A percentile compares a stretch with the other conserved stretches of the same genome.
These are phyloP conservation scores for Chytridium lagenaria DNA, from an alignment of 371 early-diverging fungal species.

Conservation along the genomic window DNA sequence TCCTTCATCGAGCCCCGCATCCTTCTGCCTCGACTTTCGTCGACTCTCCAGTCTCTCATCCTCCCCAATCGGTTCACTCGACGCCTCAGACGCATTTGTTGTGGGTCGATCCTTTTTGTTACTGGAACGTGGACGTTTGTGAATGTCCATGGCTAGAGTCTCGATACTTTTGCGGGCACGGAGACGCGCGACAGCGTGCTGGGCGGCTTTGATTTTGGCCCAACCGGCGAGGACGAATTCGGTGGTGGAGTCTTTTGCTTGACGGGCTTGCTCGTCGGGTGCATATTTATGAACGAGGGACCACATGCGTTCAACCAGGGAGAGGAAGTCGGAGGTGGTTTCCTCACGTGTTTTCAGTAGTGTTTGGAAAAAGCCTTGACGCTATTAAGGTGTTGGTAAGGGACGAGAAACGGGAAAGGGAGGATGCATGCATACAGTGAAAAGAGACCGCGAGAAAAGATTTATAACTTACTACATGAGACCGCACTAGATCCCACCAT, in stretches of 20 bases:
- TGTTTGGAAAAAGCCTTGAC: constrained; percentile 48
- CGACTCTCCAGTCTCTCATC: not conserved
- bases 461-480: constrained; percentile 38
- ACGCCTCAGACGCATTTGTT: not conserved
- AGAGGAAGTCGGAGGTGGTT: constrained; percentile 41
- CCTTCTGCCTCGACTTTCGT: not conserved
- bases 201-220: constrained; percentile 50
- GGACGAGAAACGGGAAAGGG: not conserved
- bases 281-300: constrained; percentile 41
- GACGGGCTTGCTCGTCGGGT: constrained; percentile 19
- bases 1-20: not conserved
- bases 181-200: constrained; percentile 39
- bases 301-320: constrained; percentile 49
- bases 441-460: not conserved
- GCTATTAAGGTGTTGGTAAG: constrained; percentile 23
- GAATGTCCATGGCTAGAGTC: not conserved
- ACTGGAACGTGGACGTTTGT: not conserved
- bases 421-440: not conserved
- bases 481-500: constrained; percentile 39
- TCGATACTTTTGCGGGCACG: constrained; percentile 25
- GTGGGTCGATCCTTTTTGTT: not conserved
- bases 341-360: constrained; percentile 39
- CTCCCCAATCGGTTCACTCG: not conserved
- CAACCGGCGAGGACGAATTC: constrained; percentile 51
- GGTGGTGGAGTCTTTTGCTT: constrained; percentile 45